Evolutionary conservation across 441 rosid species (phyloP), one percentile per base, ranked within the genome.

Genomic region (Bocquillonia castaneifolia): DNA sequence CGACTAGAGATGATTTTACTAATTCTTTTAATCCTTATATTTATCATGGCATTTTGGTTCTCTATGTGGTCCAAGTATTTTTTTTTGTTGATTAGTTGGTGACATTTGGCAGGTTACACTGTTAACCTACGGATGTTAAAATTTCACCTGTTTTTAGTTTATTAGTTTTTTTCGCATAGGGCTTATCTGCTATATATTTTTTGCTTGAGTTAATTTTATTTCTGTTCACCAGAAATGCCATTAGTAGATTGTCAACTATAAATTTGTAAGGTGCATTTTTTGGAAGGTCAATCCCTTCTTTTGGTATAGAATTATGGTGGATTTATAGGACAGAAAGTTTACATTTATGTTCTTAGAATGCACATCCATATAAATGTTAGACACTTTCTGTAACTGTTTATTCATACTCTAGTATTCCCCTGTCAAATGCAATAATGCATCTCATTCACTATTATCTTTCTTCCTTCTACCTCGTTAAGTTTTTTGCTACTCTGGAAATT

Each of bases 341-440:
- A 25, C n/a, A 15, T 0, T 20, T 14, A 22, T 34, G 29, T 53
- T 39, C 25, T 36, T 10, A 23, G 36, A 52, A 37, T 2, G 6
- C 23, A 23, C 15, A 32, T 64, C 59, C 59, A 12, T 59, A 14
- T 20, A 4, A 6, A 23, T 8, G 8, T 34, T 64, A 3, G 48
- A 26, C 22, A 37, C 31, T 22, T 65, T 59, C 18, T 10, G 20
- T 52, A 23, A 14, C 13, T 26, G 32, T 29, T 50, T 4, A 56
- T 55, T 40, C 42, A 56, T 40, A n/a, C 69, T 42, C 10, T 17
- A n/a, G 52, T 26, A 10, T 39, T 31, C 25, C 17, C 2, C 54
- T 40, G 20, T 44, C 59, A 56, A 47, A 68, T 40, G 57, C 23
- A 61, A 25, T 28, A 63, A 69, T 57, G 34, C 34, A 23, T 68